Conservation (phyloP, 305 asterid genomes). For the Fraxinus nigra region DNA sequence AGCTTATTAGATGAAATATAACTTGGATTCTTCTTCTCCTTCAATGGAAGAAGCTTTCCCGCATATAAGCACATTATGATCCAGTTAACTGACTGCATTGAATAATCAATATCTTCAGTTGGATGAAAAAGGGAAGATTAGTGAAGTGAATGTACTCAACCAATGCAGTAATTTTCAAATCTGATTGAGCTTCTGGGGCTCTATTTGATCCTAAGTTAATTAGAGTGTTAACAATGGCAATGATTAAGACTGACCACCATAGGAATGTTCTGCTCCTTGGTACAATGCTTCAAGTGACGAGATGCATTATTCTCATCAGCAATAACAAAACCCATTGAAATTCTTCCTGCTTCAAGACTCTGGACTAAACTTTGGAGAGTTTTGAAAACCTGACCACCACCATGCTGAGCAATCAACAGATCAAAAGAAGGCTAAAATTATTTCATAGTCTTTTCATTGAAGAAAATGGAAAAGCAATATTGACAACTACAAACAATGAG, state of each 20-base stretch:
- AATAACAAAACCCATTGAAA: conserved; percentile 54
- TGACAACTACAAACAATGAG: conserved; percentile 4
- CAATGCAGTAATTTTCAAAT: conserved; percentile 3
- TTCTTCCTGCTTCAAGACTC: conserved; percentile 50
- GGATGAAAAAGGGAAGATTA: conserved; percentile 3
- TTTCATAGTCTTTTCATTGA: conserved; percentile 7
- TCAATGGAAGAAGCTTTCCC: conserved; percentile 55
- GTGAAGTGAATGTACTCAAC: not conserved
- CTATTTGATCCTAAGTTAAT: not conserved
- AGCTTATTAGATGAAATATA: conserved; percentile 30
- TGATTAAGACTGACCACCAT: conserved; percentile 49
- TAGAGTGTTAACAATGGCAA: conserved; percentile 7
- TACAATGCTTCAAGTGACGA: conserved; percentile 79
- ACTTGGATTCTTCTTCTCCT: conserved; percentile 36
- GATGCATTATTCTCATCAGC: conserved; percentile 50
- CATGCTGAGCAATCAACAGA: conserved; percentile 49
- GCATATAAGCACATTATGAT: conserved; percentile 64
- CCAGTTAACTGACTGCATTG: conserved; percentile 71
- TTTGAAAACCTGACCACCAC: conserved; percentile 75
- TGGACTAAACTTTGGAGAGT: conserved; percentile 61
- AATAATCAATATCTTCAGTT: conserved; percentile 15
- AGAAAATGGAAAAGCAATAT: conserved; percentile 12
- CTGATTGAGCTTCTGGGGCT: not conserved
- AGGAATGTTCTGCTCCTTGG: conserved; percentile 58
- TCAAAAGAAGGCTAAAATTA: conserved; percentile 17